Conservation (phyloP, 2,329 filamentous ascomycete species). For the Aspergillus hortae region DNA sequence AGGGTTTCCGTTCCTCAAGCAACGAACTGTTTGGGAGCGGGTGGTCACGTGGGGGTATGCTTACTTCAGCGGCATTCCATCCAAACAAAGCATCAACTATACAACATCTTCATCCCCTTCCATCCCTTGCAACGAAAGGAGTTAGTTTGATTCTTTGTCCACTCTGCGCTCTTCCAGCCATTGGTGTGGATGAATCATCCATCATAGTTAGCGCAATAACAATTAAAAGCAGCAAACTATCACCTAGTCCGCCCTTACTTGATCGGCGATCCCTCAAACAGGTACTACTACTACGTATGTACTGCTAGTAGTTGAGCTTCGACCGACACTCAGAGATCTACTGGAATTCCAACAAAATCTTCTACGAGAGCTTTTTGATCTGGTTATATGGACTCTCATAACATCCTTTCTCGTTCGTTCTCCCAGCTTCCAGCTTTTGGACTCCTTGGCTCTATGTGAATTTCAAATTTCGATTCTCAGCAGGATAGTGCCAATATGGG, state of each 20-base stretch:
- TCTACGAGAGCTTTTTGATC: too few species aligned
- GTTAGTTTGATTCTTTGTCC: too few species aligned
- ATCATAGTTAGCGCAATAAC: neutral
- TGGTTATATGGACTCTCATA: too few species aligned
- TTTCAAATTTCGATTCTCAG: too few species aligned
- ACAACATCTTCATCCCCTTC: neutral
- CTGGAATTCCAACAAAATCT: neutral
- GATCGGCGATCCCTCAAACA: neutral
- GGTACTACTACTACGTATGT: neutral
- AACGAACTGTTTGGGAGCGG: slow-evolving; percentile 24
- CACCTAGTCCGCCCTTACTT: neutral
- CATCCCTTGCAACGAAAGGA: neutral
- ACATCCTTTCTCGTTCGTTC: too few species aligned
- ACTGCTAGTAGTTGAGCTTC: neutral
- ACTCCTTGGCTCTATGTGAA: too few species aligned
- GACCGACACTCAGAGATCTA: too few species aligned
- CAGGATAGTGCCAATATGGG: too few species aligned
- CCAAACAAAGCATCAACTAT: neutral
- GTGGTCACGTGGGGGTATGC: slow-evolving; percentile 27
- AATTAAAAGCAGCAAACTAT: neutral
- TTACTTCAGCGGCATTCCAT: slow-evolving; percentile 23
- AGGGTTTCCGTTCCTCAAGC: slow-evolving; percentile 38
- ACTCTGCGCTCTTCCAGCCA: too few species aligned
- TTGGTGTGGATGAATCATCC: neutral
- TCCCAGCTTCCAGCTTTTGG: too few species aligned